Base-by-base conservation (phyloP, 2,329 filamentous ascomycete species). In the Fusarium neocosmosporiellum region DNA sequence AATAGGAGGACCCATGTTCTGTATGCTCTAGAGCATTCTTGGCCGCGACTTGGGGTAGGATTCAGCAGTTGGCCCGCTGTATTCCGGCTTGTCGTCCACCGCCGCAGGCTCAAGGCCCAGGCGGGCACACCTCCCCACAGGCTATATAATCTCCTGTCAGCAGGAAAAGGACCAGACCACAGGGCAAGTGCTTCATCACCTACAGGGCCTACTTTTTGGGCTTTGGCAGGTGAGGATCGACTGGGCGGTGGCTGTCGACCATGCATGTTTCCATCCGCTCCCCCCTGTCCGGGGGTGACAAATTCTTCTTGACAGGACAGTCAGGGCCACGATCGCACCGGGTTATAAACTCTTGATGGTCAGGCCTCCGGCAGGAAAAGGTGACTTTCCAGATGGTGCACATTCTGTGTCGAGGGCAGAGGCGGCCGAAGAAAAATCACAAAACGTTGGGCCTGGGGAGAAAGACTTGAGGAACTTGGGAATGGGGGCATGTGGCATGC, bases 201-300 rank as follows among this genome's bases (percentile, higher is more conserved):
- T 39, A 55, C 24, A 37, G n/a, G 14, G 58, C 36, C 54, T 59
- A 63, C 31, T 63, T 29, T 50, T 46, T 59, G 31, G 59, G 69
- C 50, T 36, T 64, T 20, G 55, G 60, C 2, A 67, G 37, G 53
- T 67, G 67, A 65, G 67, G 46, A 33, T 70, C 61, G 48, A 69
- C 29, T 37, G 61, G 9, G 33, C 31, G 58, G 54, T 69, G 54
- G 55, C 41, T 70, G 34, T 60, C 53, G 34, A 63, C 46, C 54
- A 67, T 63, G 66, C 71, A 70, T 16, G 61, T 67, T 53, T 70
- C 63, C 41, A 54, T 59, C 61, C 50, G 53, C 27, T 60, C 63
- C 33, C 69, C 61, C 61, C 59, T 67, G 55, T 65, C 54, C 22
- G 55, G 66, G 18, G 20, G 27, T 24, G 50, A 61, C 43, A 37